Evolutionary conservation across 257 asterid species (phyloP), one percentile per base, ranked within the genome.

Genomic region (Penstemon barbatus): DNA sequence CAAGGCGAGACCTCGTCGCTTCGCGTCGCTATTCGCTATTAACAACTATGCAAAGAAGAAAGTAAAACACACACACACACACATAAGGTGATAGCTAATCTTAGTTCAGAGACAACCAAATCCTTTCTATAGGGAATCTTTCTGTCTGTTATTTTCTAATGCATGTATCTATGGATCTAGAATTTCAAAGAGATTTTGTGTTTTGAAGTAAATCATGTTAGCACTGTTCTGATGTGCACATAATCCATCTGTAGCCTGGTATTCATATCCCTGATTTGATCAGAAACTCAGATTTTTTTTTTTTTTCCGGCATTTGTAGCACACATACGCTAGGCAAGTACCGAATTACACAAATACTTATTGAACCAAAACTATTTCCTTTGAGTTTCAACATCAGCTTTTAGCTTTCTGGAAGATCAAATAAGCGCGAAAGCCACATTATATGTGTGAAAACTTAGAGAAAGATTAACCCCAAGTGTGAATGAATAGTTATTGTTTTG

Each of bases 361-460:
- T 54, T 55, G 43, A 43, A 44, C 48, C 70, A 53, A 61, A 46
- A 18, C 7, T 54, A 40, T 53, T 10, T 64, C 15, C 63, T 45
- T 46, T 18, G 43, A 64, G 42, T 52, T 60, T 63, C 48, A 51
- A 57, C 12, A 25, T 64, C 71, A 38, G 53, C 56, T 65, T 49
- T 10, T 59, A 18, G 0, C 59, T 53, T 51, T 15, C 8, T 15
- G 56, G 63, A 54, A 58, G 60, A 5, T 7, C 40, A 46, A 33
- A 62, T 45, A 18, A n/a, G 10, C 9, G 19, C 25, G 50, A 49
- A 41, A 65, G 44, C 52, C 61, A 62, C 37, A 44, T 61, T 41
- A 58, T 40, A 58, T 8, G 33, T 0, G 33, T 25, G 64, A 4
- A 37, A 36, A 9, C n/a, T 5, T 9, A 38, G 43, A 45, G 48